Evolutionary conservation across 805 yeast species (phyloP).

Genomic region (Komagataella populi): DNA sequence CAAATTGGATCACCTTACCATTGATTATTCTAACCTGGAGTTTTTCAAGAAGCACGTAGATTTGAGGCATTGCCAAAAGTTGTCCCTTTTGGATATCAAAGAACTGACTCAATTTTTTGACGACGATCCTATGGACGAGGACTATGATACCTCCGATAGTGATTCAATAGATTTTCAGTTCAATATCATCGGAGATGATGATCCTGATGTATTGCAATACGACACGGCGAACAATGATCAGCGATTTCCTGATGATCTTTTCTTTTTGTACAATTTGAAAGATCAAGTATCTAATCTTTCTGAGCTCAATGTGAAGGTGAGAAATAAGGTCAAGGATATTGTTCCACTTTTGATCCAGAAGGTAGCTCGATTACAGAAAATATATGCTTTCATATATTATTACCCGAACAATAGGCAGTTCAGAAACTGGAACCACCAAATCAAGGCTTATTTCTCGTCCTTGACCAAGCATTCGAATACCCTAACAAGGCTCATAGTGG

Average conservation of each 20-base stretch:
- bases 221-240: conserved; percentile 6
- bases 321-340: conserved; percentile 7
- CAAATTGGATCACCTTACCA: not conserved
- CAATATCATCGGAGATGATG: conserved; percentile 5
- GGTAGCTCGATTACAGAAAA: conserved; percentile 5
- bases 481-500: conserved; percentile 10
- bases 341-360: conserved; percentile 6
- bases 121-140: not conserved
- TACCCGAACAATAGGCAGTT: conserved; percentile 5
- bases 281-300: not conserved
- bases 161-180: not conserved
- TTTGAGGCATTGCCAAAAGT: not conserved
- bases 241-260: conserved; percentile 5
- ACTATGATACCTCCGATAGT: not conserved
- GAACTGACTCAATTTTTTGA: not conserved
- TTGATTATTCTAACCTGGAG: not conserved
- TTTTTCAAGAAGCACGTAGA: not conserved
- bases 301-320: conserved; percentile 8
- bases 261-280: conserved; percentile 5
- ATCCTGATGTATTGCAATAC: conserved; percentile 4
- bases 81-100: conserved; percentile 11
- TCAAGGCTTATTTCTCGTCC: conserved; percentile 4
- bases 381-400: conserved; percentile 11
- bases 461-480: conserved; percentile 4
- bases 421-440: conserved; percentile 2